A percentile compares a stretch with the other conserved stretches of the same genome.
These are phyloP conservation scores for Heritiera littoralis DNA, from an alignment of 345 rosid species.

Conservation along the genomic window DNA sequence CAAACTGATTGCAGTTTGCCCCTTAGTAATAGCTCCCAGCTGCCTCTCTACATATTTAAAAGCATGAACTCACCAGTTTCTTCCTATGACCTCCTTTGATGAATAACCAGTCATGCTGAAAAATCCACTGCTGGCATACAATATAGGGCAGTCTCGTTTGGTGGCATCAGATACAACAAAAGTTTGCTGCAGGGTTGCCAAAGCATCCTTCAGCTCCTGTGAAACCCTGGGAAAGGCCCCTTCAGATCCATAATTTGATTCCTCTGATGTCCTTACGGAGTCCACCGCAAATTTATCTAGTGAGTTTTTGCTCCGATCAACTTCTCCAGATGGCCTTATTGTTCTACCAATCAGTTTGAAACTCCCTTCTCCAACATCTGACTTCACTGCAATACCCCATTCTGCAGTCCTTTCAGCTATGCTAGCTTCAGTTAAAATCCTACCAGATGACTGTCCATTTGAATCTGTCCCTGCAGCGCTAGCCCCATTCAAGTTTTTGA, in stretches of 20 bases:
- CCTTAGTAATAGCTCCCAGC: neutral
- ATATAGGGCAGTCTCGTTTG: slow-evolving; percentile 82
- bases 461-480: slow-evolving; percentile 8
- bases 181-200: slow-evolving; percentile 87
- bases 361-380: slow-evolving; percentile 48
- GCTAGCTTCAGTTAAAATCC: slow-evolving; percentile 45
- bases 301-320: slow-evolving; percentile 41
- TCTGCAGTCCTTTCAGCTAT: slow-evolving; percentile 75
- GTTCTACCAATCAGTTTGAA: slow-evolving; percentile 38
- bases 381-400: slow-evolving; percentile 75
- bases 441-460: slow-evolving; percentile 12
- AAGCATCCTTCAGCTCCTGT: slow-evolving; percentile 83
- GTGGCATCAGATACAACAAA: slow-evolving; percentile 95
- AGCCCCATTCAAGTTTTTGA: slow-evolving; percentile 13
- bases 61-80: slow-evolving; percentile 66
- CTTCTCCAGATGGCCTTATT: slow-evolving; percentile 39
- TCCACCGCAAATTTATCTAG: slow-evolving; percentile 30
- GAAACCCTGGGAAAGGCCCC: slow-evolving; percentile 67
- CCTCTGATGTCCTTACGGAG: slow-evolving; percentile 68
- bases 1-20: neutral
- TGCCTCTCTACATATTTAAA: neutral
- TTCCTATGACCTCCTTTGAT: slow-evolving; percentile 76
- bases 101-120: slow-evolving; percentile 93
- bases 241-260: slow-evolving; percentile 39
- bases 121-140: slow-evolving; percentile 95